Evolutionary conservation across 345 rosid species (phyloP).

Genomic region (Atalantia buxifolia): DNA sequence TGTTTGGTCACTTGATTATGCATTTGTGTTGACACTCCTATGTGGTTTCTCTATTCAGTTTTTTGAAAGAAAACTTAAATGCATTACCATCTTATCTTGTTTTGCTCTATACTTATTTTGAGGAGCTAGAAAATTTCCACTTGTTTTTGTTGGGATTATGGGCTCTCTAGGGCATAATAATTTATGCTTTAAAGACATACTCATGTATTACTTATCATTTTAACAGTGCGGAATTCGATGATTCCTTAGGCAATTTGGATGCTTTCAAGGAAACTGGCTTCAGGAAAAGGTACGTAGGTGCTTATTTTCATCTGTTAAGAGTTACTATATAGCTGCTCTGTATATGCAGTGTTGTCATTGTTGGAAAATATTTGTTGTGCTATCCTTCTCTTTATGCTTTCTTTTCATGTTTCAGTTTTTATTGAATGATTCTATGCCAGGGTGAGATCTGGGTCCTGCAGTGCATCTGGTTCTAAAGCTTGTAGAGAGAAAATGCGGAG

Average conservation of each 20-base stretch:
- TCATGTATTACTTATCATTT: neutral
- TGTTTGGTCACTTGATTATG: neutral
- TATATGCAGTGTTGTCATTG: neutral
- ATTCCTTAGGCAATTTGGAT: conserved; percentile 31
- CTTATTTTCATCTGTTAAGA: neutral
- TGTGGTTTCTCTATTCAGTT: neutral
- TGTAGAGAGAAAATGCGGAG: conserved; percentile 57
- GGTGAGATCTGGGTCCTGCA: conserved; percentile 24
- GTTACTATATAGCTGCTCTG: neutral
- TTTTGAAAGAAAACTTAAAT: neutral
- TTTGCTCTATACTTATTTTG: neutral
- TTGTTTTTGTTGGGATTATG: no score
- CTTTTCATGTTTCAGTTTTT: neutral
- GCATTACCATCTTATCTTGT: neutral
- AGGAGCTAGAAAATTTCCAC: no score
- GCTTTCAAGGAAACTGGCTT: conserved; percentile 26
- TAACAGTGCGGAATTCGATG: conserved; percentile 33
- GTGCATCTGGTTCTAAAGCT: conserved; percentile 51
- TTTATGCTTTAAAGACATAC: neutral
- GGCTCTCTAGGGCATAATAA: no score
- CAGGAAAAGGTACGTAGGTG: conserved; percentile 31
- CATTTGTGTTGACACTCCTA: neutral
- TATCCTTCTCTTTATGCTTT: neutral
- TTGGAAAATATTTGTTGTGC: neutral
- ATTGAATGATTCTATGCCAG: conserved; percentile 4